Conservation (phyloP, 1,139 yeast genomes). For the Nakaseomyces kungkrabaensis region DNA sequence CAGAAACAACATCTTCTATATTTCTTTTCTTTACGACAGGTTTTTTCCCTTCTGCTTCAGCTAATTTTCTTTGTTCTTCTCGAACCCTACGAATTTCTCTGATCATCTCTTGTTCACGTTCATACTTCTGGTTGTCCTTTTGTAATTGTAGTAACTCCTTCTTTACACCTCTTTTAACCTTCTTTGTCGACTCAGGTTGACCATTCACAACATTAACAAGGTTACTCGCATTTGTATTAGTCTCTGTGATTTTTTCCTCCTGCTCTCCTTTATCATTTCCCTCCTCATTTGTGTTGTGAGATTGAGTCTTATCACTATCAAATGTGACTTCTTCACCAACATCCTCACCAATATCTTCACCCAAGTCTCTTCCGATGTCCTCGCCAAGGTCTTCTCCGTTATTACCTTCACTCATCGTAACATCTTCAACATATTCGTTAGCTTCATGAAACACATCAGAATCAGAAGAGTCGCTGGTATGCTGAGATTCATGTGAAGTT, state of each 20-base stretch:
- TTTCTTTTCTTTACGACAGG: slow-evolving; percentile 13
- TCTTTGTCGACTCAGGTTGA: too few relatives aligned
- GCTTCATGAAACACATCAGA: slow-evolving; percentile 28
- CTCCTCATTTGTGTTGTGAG: background rate
- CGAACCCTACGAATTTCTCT: background rate
- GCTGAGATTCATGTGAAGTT: slow-evolving; percentile 6
- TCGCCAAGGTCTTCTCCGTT: slow-evolving; percentile 15
- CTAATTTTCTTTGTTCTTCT: background rate
- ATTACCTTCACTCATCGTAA: background rate
- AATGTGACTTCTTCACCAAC: slow-evolving; percentile 14
- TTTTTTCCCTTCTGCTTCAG: slow-evolving; percentile 17
- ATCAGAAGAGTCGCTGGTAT: slow-evolving; percentile 9
- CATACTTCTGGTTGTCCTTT: slow-evolving; percentile 1
- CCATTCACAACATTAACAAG: too few relatives aligned
- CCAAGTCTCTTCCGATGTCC: slow-evolving; percentile 20
- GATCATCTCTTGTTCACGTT: slow-evolving; percentile 1
- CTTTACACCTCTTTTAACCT: background rate
- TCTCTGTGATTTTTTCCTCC: slow-evolving; percentile 7
- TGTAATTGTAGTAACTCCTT: background rate
- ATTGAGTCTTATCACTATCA: background rate
- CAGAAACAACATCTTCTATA: slow-evolving; percentile 21
- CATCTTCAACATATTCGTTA: slow-evolving; percentile 20
- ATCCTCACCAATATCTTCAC: slow-evolving; percentile 14
- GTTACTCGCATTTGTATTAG: too few relatives aligned
- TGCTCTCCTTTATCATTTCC: slow-evolving; percentile 2